Evolutionary conservation across 805 yeast genomes (phyloP).

Genomic region (Wickerhamiella azymoides): DNA sequence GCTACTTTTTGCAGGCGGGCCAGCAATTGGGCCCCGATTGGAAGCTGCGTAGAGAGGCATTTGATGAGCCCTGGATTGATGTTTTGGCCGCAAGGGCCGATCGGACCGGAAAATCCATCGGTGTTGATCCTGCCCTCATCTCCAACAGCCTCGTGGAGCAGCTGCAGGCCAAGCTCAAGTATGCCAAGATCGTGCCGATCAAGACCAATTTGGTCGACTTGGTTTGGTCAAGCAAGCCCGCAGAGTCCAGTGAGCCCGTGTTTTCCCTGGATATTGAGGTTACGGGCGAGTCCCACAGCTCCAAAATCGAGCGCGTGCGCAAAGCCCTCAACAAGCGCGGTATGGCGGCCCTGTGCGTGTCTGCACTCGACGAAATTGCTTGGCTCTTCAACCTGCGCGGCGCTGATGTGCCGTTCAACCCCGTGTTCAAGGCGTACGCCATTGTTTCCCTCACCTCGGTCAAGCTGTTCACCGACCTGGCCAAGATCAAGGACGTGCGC

Average conservation of each 20-base stretch:
- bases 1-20: constrained; percentile 85
- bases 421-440: constrained; percentile 68
- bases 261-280: constrained; percentile 36
- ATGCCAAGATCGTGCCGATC: constrained; percentile 36
- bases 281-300: constrained; percentile 49
- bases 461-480: constrained; percentile 40
- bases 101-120: constrained; percentile 39
- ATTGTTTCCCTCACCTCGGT: constrained; percentile 33
- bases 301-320: constrained; percentile 39
- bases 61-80: constrained; percentile 61
- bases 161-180: constrained; percentile 19
- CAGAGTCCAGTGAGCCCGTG: constrained; percentile 37
- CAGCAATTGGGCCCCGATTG: constrained; percentile 71
- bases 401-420: constrained; percentile 68
- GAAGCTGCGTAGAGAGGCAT: constrained; percentile 69
- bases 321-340: constrained; percentile 20
- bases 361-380: constrained; percentile 79
- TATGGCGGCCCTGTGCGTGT: constrained; percentile 38
- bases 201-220: constrained; percentile 55
- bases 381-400: constrained; percentile 84
- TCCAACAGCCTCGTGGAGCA: constrained; percentile 30
- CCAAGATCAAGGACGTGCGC: constrained; percentile 30
- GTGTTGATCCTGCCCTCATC: constrained; percentile 72
- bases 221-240: constrained; percentile 69
- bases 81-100: constrained; percentile 51